Evolutionary conservation across 2,329 filamentous ascomycete genomes (phyloP), one percentile per base, ranked within the genome.

Genomic region (Chrysoporthe austroafricana): DNA sequence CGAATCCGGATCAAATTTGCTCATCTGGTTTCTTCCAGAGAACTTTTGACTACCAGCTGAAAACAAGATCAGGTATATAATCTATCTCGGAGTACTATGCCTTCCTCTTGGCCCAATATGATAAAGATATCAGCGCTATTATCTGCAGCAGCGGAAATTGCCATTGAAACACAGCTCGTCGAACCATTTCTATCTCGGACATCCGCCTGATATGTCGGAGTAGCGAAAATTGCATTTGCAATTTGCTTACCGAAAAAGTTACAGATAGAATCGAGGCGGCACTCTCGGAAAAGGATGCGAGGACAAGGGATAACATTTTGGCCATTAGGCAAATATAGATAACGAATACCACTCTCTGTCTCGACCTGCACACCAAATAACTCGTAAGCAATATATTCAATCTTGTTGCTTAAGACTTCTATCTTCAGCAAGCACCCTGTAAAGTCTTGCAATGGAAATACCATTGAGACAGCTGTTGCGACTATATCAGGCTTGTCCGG

Each of bases 321-420:
- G 58, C 58, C 58, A 60, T 26, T 32, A 8, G 58, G 39, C 58
- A 39, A n/a, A 60, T 44, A 60, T 60, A 60, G 16, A 60, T 60
- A 44, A 34, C 58, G 58, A 60, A 8, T 1, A 60, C 36, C 39
- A 60, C 21, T 14, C 42, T 44, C 16, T 32, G n/a, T 60, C 42
- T 60, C 58, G 26, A 60, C 16, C 58, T 60, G 58, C 44, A n/a
- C 1, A 44, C n/a, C n/a, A 60, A 60, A 60, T 39, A 60, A 54
- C 50, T 26, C 1, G 6, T 54, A 13, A 7, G 50, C 50, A 26
- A 54, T 26, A 26, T 54, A n/a, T 32, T 54, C 50, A 54, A 54
- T 32, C 26, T 54, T 54, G 21, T 6, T 54, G 26, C 50, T 54
- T 13, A 32, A 26, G 14, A 54, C 50, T 11, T 54, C 50, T 54